A percentile compares a stretch with the other conserved stretches of the same genome.
phyloP scores from a whole-genome alignment of 2,329 filamentous ascomycete genomes.

The Sporothrix brunneoviolacea region DNA sequence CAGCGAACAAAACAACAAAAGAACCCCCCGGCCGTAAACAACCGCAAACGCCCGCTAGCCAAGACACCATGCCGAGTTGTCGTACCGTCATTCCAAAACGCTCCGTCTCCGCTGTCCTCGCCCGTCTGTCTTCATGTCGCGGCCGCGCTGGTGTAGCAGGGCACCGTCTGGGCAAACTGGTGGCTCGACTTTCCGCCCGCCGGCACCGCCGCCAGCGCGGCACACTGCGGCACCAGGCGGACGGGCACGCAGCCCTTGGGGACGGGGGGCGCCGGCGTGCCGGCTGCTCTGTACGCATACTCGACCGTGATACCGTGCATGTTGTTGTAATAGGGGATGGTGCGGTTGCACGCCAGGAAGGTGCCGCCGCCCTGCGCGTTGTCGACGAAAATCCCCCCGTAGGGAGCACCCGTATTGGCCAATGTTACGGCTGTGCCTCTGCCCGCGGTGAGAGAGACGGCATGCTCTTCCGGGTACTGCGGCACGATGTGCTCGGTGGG shows the following conservation, averaged over 20 bases:
- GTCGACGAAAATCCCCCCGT: constrained; percentile 20
- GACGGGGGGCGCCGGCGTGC: constrained; percentile 18
- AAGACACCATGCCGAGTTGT: no score
- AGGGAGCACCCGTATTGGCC: constrained; percentile 26
- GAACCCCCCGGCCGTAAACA: no score
- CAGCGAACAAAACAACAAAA: not conserved
- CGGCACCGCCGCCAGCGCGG: constrained; percentile 27
- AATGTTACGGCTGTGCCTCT: constrained; percentile 5
- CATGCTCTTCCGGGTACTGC: not conserved
- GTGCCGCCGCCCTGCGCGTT: constrained; percentile 22
- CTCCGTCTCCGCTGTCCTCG: not conserved
- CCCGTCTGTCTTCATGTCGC: constrained; percentile 20
- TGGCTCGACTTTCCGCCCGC: constrained; percentile 32
- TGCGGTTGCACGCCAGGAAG: constrained; percentile 38
- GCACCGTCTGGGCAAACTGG: constrained; percentile 29
- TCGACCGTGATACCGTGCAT: constrained; percentile 33
- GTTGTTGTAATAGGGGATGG: constrained; percentile 34
- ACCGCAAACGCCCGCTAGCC: not conserved
- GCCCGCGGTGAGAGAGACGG: constrained; percentile 17
- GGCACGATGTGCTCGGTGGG: constrained; percentile 14
- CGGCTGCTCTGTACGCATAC: constrained; percentile 26
- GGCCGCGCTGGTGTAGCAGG: constrained; percentile 37
- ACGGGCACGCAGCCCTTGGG: constrained; percentile 37
- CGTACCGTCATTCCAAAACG: no score
- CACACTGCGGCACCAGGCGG: constrained; percentile 38